phyloP scores from a whole-genome alignment of 2,329 filamentous ascomycete genomes.

The Dichotomopilus funicola region DNA sequence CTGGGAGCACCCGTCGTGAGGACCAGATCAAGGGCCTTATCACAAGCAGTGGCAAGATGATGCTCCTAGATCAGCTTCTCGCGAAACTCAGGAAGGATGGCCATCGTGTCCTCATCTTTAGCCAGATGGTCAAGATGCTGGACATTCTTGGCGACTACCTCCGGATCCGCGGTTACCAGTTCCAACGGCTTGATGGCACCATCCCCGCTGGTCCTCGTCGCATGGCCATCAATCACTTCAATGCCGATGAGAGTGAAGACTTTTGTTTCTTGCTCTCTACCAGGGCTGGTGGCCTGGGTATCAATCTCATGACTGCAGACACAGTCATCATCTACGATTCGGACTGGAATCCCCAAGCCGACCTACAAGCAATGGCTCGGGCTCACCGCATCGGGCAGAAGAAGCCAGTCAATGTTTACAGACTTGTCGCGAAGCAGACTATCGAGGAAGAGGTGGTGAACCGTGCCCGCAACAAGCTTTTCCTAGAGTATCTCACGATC shows the following conservation, averaged over 20 bases:
- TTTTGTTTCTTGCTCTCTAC: slow-evolving; percentile 96
- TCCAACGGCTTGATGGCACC: slow-evolving; percentile 90
- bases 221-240: slow-evolving; percentile 97
- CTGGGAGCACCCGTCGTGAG: slow-evolving; percentile 73
- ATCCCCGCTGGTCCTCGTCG: slow-evolving; percentile 82
- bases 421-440: slow-evolving; percentile 94
- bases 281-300: slow-evolving; percentile 91
- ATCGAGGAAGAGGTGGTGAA: slow-evolving; percentile 97
- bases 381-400: slow-evolving; percentile 97
- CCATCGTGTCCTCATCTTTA: slow-evolving; percentile 95
- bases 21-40: slow-evolving; percentile 90
- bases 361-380: slow-evolving; percentile 96
- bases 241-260: slow-evolving; percentile 89
- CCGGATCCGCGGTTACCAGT: slow-evolving; percentile 86
- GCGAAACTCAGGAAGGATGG: slow-evolving; percentile 89
- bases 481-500: slow-evolving; percentile 95
- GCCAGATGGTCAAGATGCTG: slow-evolving; percentile 98
- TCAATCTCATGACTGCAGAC: slow-evolving; percentile 98
- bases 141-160: slow-evolving; percentile 95
- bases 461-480: slow-evolving; percentile 91
- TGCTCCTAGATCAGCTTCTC: slow-evolving; percentile 92
- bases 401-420: slow-evolving; percentile 91
- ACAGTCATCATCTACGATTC: slow-evolving; percentile 98
- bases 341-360: slow-evolving; percentile 97
- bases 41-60: slow-evolving; percentile 98